These are phyloP conservation scores for Meyerozyma athensensis DNA, from an alignment of 1,139 yeast species.

Conservation along the genomic window DNA sequence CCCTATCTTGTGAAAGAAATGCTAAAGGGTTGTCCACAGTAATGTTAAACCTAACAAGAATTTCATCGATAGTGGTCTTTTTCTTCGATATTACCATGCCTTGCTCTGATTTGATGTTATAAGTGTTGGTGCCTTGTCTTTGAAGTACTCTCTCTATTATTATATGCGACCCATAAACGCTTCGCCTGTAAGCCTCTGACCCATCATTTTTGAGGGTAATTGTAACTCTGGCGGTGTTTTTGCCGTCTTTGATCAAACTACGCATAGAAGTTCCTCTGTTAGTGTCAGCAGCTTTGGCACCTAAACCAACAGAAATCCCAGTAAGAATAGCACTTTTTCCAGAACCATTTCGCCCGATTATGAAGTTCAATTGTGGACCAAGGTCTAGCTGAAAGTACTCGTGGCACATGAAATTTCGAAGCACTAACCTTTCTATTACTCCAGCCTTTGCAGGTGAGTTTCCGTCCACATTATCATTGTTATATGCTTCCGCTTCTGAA, in stretches of 20 bases:
- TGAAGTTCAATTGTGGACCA: constrained; percentile 84
- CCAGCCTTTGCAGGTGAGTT: constrained; percentile 44
- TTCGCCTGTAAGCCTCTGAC: constrained; percentile 57
- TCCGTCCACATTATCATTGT: not conserved
- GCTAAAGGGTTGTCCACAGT: constrained; percentile 91
- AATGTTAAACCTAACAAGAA: constrained; percentile 67
- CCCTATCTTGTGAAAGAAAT: constrained; percentile 89
- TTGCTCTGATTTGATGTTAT: constrained; percentile 47
- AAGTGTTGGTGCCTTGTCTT: constrained; percentile 45
- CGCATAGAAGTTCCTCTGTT: constrained; percentile 73
- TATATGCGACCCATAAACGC: constrained; percentile 62
- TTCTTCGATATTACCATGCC: constrained; percentile 56
- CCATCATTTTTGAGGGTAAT: constrained; percentile 64
- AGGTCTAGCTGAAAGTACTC: constrained; percentile 68
- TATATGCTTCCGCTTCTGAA: not conserved
- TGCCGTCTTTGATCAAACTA: constrained; percentile 75
- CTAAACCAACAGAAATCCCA: constrained; percentile 85
- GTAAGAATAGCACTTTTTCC: constrained; percentile 94
- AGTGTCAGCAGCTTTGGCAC: constrained; percentile 92
- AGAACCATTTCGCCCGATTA: constrained; percentile 91
- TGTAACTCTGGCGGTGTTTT: constrained; percentile 54
- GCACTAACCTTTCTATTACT: constrained; percentile 49
- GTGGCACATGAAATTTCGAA: constrained; percentile 81
- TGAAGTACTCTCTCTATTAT: constrained; percentile 66
- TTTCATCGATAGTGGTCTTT: constrained; percentile 61